Evolutionary conservation across 2,329 filamentous ascomycete species (phyloP).

Genomic region (Microcera coccophila): DNA sequence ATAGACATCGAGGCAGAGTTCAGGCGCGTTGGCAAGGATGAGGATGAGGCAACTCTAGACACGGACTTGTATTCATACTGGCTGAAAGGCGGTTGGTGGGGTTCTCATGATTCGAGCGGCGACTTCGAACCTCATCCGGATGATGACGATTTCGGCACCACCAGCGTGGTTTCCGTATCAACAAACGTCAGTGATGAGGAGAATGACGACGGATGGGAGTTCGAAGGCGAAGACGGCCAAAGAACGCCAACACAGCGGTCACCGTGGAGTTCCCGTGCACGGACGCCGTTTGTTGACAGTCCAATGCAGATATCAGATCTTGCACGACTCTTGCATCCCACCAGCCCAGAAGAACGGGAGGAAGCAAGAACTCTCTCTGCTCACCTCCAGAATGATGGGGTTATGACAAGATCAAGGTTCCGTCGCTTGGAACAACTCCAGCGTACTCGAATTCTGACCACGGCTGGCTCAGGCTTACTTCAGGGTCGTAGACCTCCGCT

Average conservation of each 20-base stretch:
- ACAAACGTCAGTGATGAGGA: slow-evolving; percentile 43
- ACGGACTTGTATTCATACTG: slow-evolving; percentile 79
- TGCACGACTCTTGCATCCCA: slow-evolving; percentile 76
- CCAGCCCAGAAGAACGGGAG: slow-evolving; percentile 69
- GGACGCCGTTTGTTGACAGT: slow-evolving; percentile 57
- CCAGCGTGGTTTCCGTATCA: slow-evolving; percentile 67
- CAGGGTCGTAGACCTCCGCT: slow-evolving; percentile 11
- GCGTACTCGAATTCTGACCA: slow-evolving; percentile 58
- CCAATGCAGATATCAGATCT: slow-evolving; percentile 65
- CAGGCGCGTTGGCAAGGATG: slow-evolving; percentile 48
- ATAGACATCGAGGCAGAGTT: slow-evolving; percentile 81
- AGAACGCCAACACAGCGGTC: slow-evolving; percentile 71
- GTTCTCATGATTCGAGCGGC: slow-evolving; percentile 73
- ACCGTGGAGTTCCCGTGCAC: slow-evolving; percentile 45
- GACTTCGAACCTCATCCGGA: slow-evolving; percentile 61
- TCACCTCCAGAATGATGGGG: slow-evolving; percentile 65
- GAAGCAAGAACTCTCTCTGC: slow-evolving; percentile 79
- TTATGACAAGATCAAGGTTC: slow-evolving; percentile 80
- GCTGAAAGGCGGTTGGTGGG: slow-evolving; percentile 80
- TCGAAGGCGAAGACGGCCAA: slow-evolving; percentile 47
- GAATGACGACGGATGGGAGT: slow-evolving; percentile 48
- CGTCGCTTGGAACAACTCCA: slow-evolving; percentile 63
- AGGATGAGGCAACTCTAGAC: slow-evolving; percentile 65
- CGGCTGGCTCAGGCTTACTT: slow-evolving; percentile 23
- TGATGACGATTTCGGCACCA: slow-evolving; percentile 65